Evolutionary conservation across 2,329 filamentous ascomycete species (phyloP), one percentile per base, ranked within the genome.

Genomic region (Aspergillus pseudoterreus): DNA sequence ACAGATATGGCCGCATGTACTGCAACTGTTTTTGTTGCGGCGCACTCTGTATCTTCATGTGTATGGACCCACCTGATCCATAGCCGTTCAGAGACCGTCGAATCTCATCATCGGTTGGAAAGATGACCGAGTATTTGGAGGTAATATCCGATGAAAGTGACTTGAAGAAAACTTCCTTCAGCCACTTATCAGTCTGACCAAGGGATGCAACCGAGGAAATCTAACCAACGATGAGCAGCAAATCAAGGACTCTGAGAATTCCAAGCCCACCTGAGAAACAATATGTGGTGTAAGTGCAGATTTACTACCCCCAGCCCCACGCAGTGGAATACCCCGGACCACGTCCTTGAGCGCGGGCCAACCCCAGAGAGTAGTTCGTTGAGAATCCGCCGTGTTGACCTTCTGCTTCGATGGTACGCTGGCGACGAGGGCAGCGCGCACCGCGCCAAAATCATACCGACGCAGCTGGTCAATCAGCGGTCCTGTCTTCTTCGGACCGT

Each of bases 201-300:
- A 95, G 75, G 0, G 89, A 90, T 2, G 90, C 90, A 44, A 95
- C 87, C 0, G 90, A 95, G 0, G 90, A 95, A 38, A 92, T 75
- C 69, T 94, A 83, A 80, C 68, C 32, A 19, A 33, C 9, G 38
- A 42, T 43, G 22, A 11, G 15, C 12, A 39, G 10, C 2, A 2
- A 9, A 43, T 19, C 6, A 14, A 43, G 19, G 8, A 2, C 27
- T 30, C 27, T 30, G 27, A 9, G 3, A 30, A 21, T 21, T 43
- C 10, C 15, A 42, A 19, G 55, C 58, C 42, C 57, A 73, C 66
- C 61, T 74, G 65, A 32, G 64, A 55, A 17, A 71, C 61, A 52
- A 77, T 66, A 54, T 72, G 72, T 12, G 72, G 60, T 12, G 55
- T 60, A 17, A 6, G 14, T 11, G 12, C 2, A 12, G 35, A 36